phyloP scores from a whole-genome alignment of 176 grass and related monocot genomes.

The Avena insularis region DNA sequence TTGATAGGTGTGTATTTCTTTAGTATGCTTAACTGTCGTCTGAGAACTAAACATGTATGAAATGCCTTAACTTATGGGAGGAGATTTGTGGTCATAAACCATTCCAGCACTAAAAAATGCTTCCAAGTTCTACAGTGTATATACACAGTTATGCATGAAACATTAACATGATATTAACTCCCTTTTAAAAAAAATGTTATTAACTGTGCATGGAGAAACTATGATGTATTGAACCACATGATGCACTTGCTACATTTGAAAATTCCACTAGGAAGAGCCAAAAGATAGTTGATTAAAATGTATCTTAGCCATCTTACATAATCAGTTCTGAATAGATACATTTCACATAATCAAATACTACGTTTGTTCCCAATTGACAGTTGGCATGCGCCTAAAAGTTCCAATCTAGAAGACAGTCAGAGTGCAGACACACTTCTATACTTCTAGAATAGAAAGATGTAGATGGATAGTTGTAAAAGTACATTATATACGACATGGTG shows the following conservation, averaged over 20 bases:
- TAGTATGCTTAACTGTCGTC: background rate
- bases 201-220: background rate
- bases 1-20: background rate
- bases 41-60: slow-evolving; percentile 7
- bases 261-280: background rate
- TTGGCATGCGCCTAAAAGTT: background rate
- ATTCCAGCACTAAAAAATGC: background rate
- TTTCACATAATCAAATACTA: slow-evolving; percentile 23
- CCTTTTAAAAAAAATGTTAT: background rate
- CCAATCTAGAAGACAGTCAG: background rate
- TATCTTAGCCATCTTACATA: background rate
- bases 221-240: background rate
- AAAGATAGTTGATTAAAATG: background rate
- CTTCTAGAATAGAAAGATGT: background rate
- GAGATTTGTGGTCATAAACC: background rate
- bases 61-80: background rate
- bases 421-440: background rate
- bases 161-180: background rate
- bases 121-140: background rate
- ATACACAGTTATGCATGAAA: background rate
- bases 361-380: background rate
- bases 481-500: background rate
- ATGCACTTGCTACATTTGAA: background rate
- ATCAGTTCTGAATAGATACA: background rate
- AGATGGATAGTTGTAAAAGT: background rate